Base-by-base conservation (phyloP, 1,284 basidiomycete species). In the Phlebopus sp. region DNA sequence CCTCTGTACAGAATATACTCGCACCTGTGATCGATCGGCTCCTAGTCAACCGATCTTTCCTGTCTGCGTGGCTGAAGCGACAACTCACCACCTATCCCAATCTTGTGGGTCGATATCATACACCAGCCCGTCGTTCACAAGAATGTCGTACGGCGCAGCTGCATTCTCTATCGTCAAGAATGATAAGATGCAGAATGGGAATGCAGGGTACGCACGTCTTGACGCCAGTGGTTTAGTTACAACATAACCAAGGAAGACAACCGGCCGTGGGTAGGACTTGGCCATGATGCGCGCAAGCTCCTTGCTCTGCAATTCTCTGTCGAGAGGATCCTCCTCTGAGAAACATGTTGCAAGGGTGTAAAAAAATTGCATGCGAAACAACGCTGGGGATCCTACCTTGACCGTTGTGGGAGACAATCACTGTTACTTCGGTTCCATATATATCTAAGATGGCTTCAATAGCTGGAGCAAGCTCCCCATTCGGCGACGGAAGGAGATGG, bases 331-430 rank as follows among this genome's bases (percentile, higher is more conserved):
- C 64, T 96, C 90, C 76, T 96, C 90, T 56, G 46, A 18, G 43
- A 6, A 37, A 18, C 11, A 15, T 6, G 13, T 50, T 30, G 17
- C 37, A 37, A 23, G 6, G 21, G 21, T 6, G 21, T 23, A 19
- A 4, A 42, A 34, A 36, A 8, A 2, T 7, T 1, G 27, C 18
- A 37, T 34, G 23, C 14, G 15, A 25, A 10, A 37, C 21, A 23
- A 23, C 21, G 11, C 15, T 2, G 15, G n/a, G 4, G 21, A 43
- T 55, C 63, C 18, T 52, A 85, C 87, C 87, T 78, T 97, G 94
- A 2, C 94, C 94, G 61, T 97, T 97, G 61, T 97, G 94, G 0
- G 90, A 81, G 1, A 96, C 88, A 17, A 96, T 72, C 0, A 95
- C 90, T 13, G 87, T 85, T 18, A 96, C 82, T 43, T 81, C 76